Base-by-base conservation (phyloP, 1,284 basidiomycete species). In the Papiliotrema laurentii region DNA sequence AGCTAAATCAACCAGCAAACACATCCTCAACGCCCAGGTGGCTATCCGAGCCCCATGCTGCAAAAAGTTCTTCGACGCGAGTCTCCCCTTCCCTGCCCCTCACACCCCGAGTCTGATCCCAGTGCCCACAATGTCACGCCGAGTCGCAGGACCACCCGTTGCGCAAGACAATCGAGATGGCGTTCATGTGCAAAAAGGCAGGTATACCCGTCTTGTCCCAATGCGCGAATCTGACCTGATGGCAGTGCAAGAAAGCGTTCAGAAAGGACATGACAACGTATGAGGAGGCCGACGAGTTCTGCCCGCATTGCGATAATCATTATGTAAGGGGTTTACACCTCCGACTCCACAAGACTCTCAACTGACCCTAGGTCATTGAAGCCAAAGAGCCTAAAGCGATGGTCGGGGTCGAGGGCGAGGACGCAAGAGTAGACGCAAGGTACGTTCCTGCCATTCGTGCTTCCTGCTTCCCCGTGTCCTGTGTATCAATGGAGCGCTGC, bases 291-390 rank as follows among this genome's bases (percentile, higher is more conserved):
- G 94, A 98, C 69, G 94, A 98, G 75, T 97, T 85, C 72, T 98
- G 96, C 69, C 94, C 96, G 0, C 87, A 97, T 74, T 97, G 94
- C 69, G 92, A 96, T 72, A 97, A 98, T 69, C 90, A 93, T 69
- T 97, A 92, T 72, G 93, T 94, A 71, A 63, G 86, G 78, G 19
- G 38, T 24, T 9, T 40, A 10, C 30, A 31, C 3, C 9, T 25
- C 11, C 6, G 21, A 10, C 19, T 11, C 13, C n/a, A n/a, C n/a
- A 27, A 31, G 7, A 18, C 19, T 21, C 24, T 31, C 11, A 14
- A 11, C 28, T 22, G 2, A 25, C n/a, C 18, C 13, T 61, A 96
- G 92, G 87, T 97, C 24, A 79, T 97, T 57, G 87, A 94, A 35
- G 93, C 93, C 5, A 96, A 96, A 75, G 91, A 85, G 21, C 87